Evolutionary conservation across 2,329 filamentous ascomycete species (phyloP).

Genomic region (Chaetomium olivaceum): DNA sequence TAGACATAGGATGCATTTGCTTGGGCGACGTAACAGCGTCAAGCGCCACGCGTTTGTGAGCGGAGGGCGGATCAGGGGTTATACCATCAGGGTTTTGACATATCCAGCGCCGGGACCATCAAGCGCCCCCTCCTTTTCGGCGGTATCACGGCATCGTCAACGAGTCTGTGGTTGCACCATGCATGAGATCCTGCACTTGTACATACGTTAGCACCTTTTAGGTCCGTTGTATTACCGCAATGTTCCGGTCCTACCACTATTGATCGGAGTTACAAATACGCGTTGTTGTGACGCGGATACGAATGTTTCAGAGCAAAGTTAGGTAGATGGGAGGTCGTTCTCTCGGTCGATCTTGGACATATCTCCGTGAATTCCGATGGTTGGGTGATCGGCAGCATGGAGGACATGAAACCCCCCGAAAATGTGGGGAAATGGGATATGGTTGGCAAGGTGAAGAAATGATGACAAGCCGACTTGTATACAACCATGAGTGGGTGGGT

Average conservation of each 20-base stretch:
- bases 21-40: background rate
- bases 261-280: background rate
- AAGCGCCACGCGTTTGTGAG: no score
- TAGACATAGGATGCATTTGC: background rate
- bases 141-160: background rate
- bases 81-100: background rate
- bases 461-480: background rate
- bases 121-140: background rate
- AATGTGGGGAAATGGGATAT: background rate
- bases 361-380: background rate
- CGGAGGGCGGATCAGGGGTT: background rate
- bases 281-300: background rate
- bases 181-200: background rate
- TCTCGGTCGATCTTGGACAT: background rate
- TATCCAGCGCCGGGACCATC: background rate
- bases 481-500: background rate
- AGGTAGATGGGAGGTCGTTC: background rate
- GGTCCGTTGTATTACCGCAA: background rate
- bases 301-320: background rate
- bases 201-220: no score
- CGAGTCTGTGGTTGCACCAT: background rate
- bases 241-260: background rate
- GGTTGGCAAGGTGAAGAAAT: background rate
- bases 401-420: background rate
- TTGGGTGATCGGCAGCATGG: background rate